Conservation (phyloP, 2,329 filamentous ascomycete genomes). For the Penicillium sp. region DNA sequence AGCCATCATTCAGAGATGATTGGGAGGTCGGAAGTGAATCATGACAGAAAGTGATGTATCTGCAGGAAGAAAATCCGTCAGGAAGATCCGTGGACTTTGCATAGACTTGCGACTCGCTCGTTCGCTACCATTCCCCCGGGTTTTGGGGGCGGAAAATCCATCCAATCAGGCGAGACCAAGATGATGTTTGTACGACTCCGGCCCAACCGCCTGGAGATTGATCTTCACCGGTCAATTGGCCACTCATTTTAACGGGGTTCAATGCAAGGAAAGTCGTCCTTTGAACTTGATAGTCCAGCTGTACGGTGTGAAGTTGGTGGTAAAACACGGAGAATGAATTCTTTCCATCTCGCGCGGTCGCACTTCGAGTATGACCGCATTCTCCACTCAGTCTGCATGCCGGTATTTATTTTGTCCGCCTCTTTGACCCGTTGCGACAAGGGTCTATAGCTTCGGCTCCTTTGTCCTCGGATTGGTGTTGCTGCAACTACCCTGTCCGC, state of each 20-base stretch:
- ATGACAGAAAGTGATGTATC: constrained; percentile 46
- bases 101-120: constrained; percentile 33
- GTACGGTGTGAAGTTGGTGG: too few species aligned
- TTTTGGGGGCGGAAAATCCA: constrained; percentile 27
- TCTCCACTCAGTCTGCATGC: constrained; percentile 49
- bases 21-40: constrained; percentile 43
- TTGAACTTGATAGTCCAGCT: too few species aligned
- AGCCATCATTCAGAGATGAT: constrained; percentile 47
- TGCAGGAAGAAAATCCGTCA: too few species aligned
- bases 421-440: constrained; percentile 47
- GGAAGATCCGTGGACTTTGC: too few species aligned
- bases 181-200: constrained; percentile 19
- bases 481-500: constrained; percentile 54
- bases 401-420: constrained; percentile 48
- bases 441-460: constrained; percentile 54
- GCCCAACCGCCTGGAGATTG: constrained; percentile 26
- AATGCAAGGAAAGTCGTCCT: too few species aligned
- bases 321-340: constrained; percentile 40
- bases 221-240: constrained; percentile 46
- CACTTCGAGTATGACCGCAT: constrained; percentile 43
- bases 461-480: constrained; percentile 52
- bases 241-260: constrained; percentile 48
- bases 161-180: constrained; percentile 29
- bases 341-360: constrained; percentile 36
- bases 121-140: constrained; percentile 36